Conservation (phyloP, 495 filamentous ascomycete genomes). For the Lasiosphaeriaceae sp. region DNA sequence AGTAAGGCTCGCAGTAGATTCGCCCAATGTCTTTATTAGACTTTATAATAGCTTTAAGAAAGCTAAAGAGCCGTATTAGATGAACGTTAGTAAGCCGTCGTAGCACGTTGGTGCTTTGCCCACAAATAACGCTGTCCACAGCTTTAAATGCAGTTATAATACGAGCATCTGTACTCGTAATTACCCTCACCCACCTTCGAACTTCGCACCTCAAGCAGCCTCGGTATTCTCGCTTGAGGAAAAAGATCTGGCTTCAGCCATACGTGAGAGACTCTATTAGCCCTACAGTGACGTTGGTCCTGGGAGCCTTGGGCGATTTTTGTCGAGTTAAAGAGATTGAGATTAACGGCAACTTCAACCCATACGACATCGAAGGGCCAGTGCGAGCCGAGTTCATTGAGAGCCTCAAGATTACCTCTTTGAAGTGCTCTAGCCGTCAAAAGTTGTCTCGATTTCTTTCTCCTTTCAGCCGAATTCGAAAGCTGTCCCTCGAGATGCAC, state of each 20-base stretch:
- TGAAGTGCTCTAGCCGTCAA: neutral
- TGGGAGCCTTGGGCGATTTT: neutral
- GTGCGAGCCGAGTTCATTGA: neutral
- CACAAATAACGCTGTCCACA: neutral
- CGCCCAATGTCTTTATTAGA: neutral
- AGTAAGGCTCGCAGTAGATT: neutral
- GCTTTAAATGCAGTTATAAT: neutral
- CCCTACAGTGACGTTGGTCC: neutral
- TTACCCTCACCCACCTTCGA: neutral
- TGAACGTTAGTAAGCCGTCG: neutral
- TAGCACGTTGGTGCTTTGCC: neutral
- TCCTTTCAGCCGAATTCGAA: neutral
- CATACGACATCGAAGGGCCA: neutral
- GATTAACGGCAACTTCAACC: conserved; percentile 1
- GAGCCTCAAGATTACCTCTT: neutral
- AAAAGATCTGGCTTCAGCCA: neutral
- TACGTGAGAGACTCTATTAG: neutral
- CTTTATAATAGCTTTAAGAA: conserved; percentile 1
- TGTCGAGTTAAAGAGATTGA: neutral
- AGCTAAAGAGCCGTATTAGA: neutral
- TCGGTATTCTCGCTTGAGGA: neutral
- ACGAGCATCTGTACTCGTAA: neutral
- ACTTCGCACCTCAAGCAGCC: neutral
- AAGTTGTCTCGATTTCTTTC: neutral
- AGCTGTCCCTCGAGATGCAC: neutral